Conservation (phyloP, 1,284 basidiomycete genomes). For the Abortiporus biennis region DNA sequence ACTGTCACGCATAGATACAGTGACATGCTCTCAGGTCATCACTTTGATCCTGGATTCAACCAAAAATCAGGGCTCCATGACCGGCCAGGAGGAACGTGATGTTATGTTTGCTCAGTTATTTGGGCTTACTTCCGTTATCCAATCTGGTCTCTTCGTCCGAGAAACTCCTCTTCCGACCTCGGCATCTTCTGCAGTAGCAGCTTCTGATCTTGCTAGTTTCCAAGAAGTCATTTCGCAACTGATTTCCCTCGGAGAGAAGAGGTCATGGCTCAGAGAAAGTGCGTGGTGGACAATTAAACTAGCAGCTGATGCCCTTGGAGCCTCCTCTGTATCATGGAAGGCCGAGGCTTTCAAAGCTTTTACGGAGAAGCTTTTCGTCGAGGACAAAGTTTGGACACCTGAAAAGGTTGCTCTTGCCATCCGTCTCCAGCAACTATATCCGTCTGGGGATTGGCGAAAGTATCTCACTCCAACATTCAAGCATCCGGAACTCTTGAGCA, state of each 20-base stretch:
- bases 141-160: slow-evolving; percentile 75
- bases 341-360: slow-evolving; percentile 53
- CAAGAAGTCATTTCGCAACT: slow-evolving; percentile 61
- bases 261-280: slow-evolving; percentile 90
- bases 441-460: slow-evolving; percentile 64
- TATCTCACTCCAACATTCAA: slow-evolving; percentile 79
- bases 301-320: slow-evolving; percentile 54
- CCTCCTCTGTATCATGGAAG: slow-evolving; percentile 66
- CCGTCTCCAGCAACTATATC: slow-evolving; percentile 55
- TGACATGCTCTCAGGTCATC: slow-evolving; percentile 75
- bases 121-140: slow-evolving; percentile 78
- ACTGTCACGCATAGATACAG: slow-evolving; percentile 71
- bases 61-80: slow-evolving; percentile 66
- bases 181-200: slow-evolving; percentile 42
- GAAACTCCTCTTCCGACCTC: slow-evolving; percentile 45
- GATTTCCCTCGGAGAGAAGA: slow-evolving; percentile 70
- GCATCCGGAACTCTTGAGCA: slow-evolving; percentile 57
- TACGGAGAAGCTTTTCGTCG: slow-evolving; percentile 45
- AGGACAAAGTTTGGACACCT: slow-evolving; percentile 68
- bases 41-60: slow-evolving; percentile 67
- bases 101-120: slow-evolving; percentile 90
- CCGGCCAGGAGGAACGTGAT: slow-evolving; percentile 90
- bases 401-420: slow-evolving; percentile 85
- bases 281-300: slow-evolving; percentile 81
- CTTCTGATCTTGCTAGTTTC: slow-evolving; percentile 59